phyloP scores from a whole-genome alignment of 768 basidiomycete genomes.

The Candolleomyces efflorescens region DNA sequence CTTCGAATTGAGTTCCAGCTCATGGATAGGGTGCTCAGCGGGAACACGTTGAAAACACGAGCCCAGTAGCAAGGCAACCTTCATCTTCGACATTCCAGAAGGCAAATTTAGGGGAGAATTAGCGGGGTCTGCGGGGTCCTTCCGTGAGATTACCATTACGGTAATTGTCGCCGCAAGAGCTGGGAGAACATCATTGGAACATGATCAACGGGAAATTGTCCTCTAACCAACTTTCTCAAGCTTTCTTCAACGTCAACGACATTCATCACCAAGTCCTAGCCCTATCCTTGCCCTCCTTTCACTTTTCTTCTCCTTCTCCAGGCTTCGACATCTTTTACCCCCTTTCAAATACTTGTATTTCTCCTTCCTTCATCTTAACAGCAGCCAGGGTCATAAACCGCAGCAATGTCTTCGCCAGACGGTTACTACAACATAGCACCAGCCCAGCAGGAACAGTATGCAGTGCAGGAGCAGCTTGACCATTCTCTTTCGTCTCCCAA shows the following conservation, averaged over 20 bases:
- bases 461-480: not conserved
- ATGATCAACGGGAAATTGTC: not conserved
- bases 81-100: too few relatives aligned
- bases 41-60: too few relatives aligned
- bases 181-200: not conserved
- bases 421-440: not conserved
- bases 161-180: not conserved
- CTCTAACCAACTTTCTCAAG: conserved; percentile 2
- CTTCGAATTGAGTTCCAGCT: too few relatives aligned
- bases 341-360: not conserved
- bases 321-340: not conserved
- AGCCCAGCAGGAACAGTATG: not conserved
- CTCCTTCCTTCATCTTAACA: not conserved
- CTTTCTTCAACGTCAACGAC: conserved; percentile 6
- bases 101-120: too few relatives aligned
- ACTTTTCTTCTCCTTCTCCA: not conserved
- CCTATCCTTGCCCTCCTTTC: not conserved
- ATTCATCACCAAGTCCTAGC: conserved; percentile 9
- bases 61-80: too few relatives aligned
- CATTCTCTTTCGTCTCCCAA: conserved; percentile 5
- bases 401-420: not conserved
- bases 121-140: not conserved
- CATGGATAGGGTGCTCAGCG: too few relatives aligned
- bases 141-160: not conserved
- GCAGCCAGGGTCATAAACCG: not conserved